Evolutionary conservation across 2,329 filamentous ascomycete genomes (phyloP).

Genomic region (Cladophialophora carrionii): DNA sequence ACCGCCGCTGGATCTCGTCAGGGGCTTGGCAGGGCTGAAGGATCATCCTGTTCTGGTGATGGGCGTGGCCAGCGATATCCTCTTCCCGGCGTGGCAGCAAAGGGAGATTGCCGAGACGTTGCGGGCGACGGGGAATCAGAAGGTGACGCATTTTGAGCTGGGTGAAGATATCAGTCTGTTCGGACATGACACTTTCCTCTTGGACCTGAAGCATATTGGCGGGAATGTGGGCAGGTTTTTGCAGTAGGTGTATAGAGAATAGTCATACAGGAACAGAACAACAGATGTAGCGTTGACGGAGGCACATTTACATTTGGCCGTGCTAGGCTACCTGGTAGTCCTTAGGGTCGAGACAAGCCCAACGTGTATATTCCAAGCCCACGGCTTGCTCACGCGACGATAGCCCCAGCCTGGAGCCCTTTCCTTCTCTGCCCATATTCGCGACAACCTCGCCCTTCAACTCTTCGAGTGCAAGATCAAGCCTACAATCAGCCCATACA

Average conservation of each 20-base stretch:
- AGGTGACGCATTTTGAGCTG: slow-evolving; percentile 84
- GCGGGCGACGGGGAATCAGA: slow-evolving; percentile 73
- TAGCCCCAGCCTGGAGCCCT: neutral
- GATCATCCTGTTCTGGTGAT: slow-evolving; percentile 84
- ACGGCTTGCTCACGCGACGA: neutral
- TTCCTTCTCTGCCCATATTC: neutral
- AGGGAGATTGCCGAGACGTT: slow-evolving; percentile 87
- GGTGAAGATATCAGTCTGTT: slow-evolving; percentile 94
- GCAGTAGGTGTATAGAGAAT: slow-evolving; percentile 50
- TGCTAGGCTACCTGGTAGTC: too few relatives aligned
- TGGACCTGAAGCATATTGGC: slow-evolving; percentile 90
- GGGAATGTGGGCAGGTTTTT: slow-evolving; percentile 81
- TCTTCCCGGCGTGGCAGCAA: slow-evolving; percentile 98
- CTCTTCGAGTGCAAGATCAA: slow-evolving; percentile 90
- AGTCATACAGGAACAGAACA: neutral
- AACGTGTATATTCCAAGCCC: neutral
- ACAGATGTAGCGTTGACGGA: neutral
- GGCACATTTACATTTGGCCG: neutral
- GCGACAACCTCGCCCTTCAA: slow-evolving; percentile 46
- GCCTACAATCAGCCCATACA: slow-evolving; percentile 93
- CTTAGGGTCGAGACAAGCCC: neutral
- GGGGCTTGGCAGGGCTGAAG: slow-evolving; percentile 70
- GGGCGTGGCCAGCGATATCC: slow-evolving; percentile 91
- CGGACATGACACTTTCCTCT: slow-evolving; percentile 92
- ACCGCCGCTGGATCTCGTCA: slow-evolving; percentile 78